Conservation (phyloP, 805 yeast species). For the Torulaspora delbrueckii region DNA sequence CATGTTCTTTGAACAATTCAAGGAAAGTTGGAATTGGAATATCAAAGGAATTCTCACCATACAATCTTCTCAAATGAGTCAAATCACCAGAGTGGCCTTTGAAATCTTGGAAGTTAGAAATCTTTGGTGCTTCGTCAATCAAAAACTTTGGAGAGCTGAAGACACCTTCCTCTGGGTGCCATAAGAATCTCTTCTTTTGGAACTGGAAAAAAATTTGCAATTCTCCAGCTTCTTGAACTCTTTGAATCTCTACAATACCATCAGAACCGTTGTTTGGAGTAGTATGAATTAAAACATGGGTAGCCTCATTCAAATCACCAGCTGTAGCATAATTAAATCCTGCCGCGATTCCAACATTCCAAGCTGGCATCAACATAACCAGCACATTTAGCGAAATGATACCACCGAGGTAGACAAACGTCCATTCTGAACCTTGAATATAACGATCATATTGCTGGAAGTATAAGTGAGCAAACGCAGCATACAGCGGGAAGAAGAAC, state of each 20-base stretch:
- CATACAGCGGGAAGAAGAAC: conserved; percentile 78
- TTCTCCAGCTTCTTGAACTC: conserved; percentile 52
- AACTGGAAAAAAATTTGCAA: conserved; percentile 68
- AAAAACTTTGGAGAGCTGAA: conserved; percentile 80
- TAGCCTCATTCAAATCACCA: conserved; percentile 53
- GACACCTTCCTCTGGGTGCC: conserved; percentile 45
- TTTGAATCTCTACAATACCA: conserved; percentile 62
- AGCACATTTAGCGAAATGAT: conserved; percentile 68
- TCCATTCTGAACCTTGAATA: conserved; percentile 92
- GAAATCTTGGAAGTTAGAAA: conserved; percentile 51
- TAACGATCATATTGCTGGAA: conserved; percentile 66
- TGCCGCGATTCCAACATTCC: conserved; percentile 74
- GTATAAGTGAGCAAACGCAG: conserved; percentile 64
- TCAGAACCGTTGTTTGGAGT: conserved; percentile 83
- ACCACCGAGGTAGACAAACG: conserved; percentile 77
- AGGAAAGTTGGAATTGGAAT: conserved; percentile 90
- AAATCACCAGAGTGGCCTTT: conserved; percentile 56
- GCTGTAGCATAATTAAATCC: conserved; percentile 63
- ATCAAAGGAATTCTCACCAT: conserved; percentile 85
- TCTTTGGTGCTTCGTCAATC: conserved; percentile 52
- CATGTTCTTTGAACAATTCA: conserved; percentile 93
- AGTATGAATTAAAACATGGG: conserved; percentile 71
- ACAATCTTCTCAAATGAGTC: conserved; percentile 48
- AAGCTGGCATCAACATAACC: conserved; percentile 85
- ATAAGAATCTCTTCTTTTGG: conserved; percentile 88